Evolutionary conservation across 2,329 filamentous ascomycete genomes (phyloP).

Genomic region (Aspergillus pseudonomiae): DNA sequence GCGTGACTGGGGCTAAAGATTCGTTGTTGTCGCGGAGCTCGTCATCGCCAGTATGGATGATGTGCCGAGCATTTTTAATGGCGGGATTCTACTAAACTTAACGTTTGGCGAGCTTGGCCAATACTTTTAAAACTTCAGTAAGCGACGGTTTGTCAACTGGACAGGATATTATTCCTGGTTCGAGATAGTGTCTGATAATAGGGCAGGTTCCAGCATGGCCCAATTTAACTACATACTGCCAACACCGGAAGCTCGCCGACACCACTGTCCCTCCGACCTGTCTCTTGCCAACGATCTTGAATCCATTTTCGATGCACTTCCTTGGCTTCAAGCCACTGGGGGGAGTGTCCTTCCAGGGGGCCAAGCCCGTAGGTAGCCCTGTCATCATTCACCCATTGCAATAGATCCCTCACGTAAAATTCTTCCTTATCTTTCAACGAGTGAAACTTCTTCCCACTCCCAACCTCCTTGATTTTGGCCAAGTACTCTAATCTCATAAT

Average conservation of each 20-base stretch:
- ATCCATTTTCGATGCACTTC: constrained; percentile 28
- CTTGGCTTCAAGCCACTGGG: constrained; percentile 33
- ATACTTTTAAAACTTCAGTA: not conserved
- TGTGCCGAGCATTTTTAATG: constrained; percentile 7
- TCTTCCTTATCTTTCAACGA: constrained; percentile 40
- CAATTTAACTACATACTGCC: constrained; percentile 9
- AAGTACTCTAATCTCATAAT: constrained; percentile 42
- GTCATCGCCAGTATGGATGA: constrained; percentile 16
- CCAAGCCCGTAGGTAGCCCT: constrained; percentile 22
- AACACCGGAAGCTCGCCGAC: constrained; percentile 17
- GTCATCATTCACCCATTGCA: constrained; percentile 40
- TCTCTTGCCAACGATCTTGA: constrained; percentile 15
- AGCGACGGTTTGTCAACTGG: not conserved
- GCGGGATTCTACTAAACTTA: too few relatives aligned
- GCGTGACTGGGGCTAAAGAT: not conserved
- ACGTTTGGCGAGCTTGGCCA: not conserved
- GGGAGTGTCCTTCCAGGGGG: constrained; percentile 34
- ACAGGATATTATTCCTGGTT: not conserved
- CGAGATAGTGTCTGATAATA: not conserved
- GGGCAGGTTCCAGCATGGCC: not conserved
- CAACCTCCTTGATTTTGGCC: constrained; percentile 28
- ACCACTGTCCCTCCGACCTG: constrained; percentile 14
- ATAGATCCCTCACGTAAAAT: constrained; percentile 35
- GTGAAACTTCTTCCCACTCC: constrained; percentile 40
- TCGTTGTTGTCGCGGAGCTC: constrained; percentile 7